A percentile compares a stretch with the other conserved stretches of the same genome.
These are phyloP conservation scores for Blastobotrys terrestris DNA, from an alignment of 805 yeast genomes.

Conservation along the genomic window DNA sequence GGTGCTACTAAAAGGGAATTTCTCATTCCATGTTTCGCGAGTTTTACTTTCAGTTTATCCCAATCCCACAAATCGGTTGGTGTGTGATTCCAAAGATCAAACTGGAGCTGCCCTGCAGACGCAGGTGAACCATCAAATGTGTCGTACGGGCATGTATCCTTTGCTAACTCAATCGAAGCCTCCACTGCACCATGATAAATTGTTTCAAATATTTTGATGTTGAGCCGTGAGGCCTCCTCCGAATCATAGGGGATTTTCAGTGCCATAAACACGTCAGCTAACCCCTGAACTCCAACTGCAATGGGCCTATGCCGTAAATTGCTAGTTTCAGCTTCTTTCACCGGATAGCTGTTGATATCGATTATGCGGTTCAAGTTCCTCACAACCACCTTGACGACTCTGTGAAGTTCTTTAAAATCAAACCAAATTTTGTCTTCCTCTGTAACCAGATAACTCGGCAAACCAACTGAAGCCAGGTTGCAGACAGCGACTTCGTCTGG, in stretches of 20 bases:
- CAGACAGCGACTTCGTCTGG: constrained; percentile 90
- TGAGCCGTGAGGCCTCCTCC: constrained; percentile 60
- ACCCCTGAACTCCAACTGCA: constrained; percentile 92
- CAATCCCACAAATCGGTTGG: constrained; percentile 79
- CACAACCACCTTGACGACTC: constrained; percentile 64
- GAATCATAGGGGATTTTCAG: constrained; percentile 79
- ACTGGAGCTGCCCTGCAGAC: constrained; percentile 73
- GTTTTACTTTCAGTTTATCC: constrained; percentile 54
- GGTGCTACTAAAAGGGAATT: constrained; percentile 86
- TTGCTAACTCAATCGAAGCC: constrained; percentile 73
- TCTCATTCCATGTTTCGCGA: constrained; percentile 59
- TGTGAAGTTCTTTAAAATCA: constrained; percentile 66
- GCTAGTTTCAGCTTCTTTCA: constrained; percentile 58
- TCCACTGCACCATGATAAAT: constrained; percentile 89
- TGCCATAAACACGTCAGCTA: constrained; percentile 77
- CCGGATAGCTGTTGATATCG: constrained; percentile 78
- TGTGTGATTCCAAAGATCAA: constrained; percentile 72
- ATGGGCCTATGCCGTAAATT: constrained; percentile 80
- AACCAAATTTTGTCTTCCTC: constrained; percentile 42
- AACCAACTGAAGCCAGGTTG: constrained; percentile 84
- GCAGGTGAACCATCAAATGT: constrained; percentile 79
- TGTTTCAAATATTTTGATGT: constrained; percentile 83
- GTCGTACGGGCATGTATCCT: constrained; percentile 58
- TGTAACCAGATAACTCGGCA: constrained; percentile 63
- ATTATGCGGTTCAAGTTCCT: constrained; percentile 74